Conservation (phyloP, 208 protist species). For the Crithidia fasciculata region DNA sequence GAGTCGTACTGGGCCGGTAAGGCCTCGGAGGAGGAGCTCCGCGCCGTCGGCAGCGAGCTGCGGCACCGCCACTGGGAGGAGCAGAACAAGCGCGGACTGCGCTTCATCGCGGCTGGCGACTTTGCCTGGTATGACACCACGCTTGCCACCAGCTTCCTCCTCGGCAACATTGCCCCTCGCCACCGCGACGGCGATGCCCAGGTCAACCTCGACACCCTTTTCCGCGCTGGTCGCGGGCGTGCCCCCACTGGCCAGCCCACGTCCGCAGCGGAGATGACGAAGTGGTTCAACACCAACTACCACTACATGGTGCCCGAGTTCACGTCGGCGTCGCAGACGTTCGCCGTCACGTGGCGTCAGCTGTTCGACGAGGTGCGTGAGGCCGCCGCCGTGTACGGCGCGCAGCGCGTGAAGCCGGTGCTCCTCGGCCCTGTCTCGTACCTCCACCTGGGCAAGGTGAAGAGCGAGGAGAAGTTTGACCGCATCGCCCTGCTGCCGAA, state of each 20-base stretch:
- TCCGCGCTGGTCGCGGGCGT: conserved; percentile 86
- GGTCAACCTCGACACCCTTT: conserved; percentile 75
- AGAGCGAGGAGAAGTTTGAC: conserved; percentile 52
- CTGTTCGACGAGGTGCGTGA: conserved; percentile 68
- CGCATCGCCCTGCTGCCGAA: conserved; percentile 44
- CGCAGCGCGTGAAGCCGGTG: conserved; percentile 60
- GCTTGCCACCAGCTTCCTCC: conserved; percentile 67
- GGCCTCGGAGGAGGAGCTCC: conserved; percentile 46
- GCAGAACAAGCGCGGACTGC: conserved; percentile 3
- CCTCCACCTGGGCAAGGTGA: conserved; percentile 75
- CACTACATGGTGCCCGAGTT: conserved; percentile 94
- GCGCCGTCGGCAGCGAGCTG: conserved; percentile 19
- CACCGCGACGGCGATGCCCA: conserved; percentile 36
- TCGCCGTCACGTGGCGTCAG: conserved; percentile 46
- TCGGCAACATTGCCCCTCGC: conserved; percentile 79
- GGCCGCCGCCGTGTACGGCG: conserved; percentile 46
- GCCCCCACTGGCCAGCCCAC: conserved; percentile 55
- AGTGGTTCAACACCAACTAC: conserved; percentile 95
- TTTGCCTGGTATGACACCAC: conserved; percentile 88
- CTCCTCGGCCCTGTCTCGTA: conserved; percentile 87
- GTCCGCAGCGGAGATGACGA: conserved; percentile 87
- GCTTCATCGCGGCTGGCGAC: conserved; percentile 41
- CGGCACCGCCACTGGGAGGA: neutral
- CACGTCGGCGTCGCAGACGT: conserved; percentile 38
- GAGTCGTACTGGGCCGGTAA: conserved; percentile 88